Base-by-base conservation (phyloP, 169 alveolate genomes). In the Eimeria necatrix region DNA sequence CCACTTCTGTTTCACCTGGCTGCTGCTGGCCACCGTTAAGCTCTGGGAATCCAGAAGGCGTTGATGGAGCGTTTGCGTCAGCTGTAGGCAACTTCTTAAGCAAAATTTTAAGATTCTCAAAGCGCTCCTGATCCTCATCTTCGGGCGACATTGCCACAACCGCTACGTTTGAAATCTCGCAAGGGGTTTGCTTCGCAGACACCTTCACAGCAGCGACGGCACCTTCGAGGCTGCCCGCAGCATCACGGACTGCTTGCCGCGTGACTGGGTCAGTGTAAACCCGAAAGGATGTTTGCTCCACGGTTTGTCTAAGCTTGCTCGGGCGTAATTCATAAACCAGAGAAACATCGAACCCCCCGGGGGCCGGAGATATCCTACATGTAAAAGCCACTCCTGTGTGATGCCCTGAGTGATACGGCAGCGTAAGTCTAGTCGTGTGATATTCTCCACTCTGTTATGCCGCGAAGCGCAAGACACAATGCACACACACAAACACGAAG, bases 331-430 rank as follows among this genome's bases (percentile, higher is more conserved):
- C 92, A 78, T 85, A 85, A 46, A 41, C 92, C 16, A 85, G 14
- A 12, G 80, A 60, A 41, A 85, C 41, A 60, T 85, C 92, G 41
- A 85, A 85, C 18, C 92, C 92, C 24, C 92, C 92, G 18, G 92
- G 80, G 9, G 70, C 92, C 46, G 92, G 92, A 9, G 92, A 85
- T 59, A 85, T 32, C 52, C 92, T 49, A 59, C 8, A 85, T 41
- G 92, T 85, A 59, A 85, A 85, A 46, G 92, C 80, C 60, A 78
- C 32, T 46, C 92, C 92, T 60, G 92, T 85, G 92, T 85, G 52
- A 51, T 16, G 24, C 48, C 78, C 92, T 9, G 92, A 60, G 61
- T 85, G 92, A 46, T 85, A 85, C 48, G 92, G 92, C 80, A 85
- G 49, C 7, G 92, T 60, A 16, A 85, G 3, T 6, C 56, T 56